phyloP scores from a whole-genome alignment of 148 eudicot species.

The Vaccinium macrocarpon region DNA sequence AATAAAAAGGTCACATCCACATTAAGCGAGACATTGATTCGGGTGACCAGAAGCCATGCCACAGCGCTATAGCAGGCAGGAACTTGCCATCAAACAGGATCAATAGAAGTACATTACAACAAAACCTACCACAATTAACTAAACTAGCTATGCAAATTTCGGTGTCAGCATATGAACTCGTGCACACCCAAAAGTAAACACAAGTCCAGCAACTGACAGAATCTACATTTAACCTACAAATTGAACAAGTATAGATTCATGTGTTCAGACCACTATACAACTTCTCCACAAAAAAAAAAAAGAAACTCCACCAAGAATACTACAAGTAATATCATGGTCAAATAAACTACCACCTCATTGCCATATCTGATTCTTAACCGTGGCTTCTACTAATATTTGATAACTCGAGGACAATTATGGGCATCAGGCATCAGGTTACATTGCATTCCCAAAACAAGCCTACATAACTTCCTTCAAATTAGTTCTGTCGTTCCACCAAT shows the following conservation, averaged over 20 bases:
- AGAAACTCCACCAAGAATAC: too few relatives aligned
- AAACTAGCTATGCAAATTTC: not conserved
- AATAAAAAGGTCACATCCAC: conserved; percentile 5
- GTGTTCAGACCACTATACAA: not conserved
- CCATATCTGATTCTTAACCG: not conserved
- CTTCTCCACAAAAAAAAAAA: not conserved
- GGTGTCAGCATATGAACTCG: not conserved
- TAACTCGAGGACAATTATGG: not conserved
- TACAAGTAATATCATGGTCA: not conserved
- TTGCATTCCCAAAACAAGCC: not conserved
- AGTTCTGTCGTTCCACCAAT: not conserved
- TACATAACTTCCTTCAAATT: not conserved
- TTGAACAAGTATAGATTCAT: not conserved
- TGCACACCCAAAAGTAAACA: not conserved
- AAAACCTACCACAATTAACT: not conserved
- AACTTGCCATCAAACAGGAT: not conserved
- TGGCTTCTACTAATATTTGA: not conserved
- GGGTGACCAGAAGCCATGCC: not conserved
- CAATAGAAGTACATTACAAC: not conserved
- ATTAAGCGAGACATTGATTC: not conserved
- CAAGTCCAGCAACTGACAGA: not conserved
- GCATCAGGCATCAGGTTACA: not conserved
- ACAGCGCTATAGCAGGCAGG: not conserved
- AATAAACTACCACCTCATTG: not conserved
- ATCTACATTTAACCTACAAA: not conserved